These are phyloP conservation scores for Ballota nigra DNA, from an alignment of 257 asterid genomes.

Conservation along the genomic window DNA sequence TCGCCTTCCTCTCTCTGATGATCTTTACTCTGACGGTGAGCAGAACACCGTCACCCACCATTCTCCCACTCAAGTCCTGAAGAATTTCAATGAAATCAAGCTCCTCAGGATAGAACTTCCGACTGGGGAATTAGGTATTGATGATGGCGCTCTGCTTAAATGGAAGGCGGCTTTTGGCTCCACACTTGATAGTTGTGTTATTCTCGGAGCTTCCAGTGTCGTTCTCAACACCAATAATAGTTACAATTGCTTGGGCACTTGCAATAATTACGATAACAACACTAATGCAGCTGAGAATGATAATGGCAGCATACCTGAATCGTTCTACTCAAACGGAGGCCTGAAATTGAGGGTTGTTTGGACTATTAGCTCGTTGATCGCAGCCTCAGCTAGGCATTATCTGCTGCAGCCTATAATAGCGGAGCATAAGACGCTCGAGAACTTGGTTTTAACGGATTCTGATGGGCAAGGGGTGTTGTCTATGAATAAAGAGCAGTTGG, in stretches of 20 bases:
- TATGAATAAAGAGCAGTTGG: slow-evolving; percentile 67
- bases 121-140: slow-evolving; percentile 66
- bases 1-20: slow-evolving; percentile 33
- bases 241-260: slow-evolving; percentile 10
- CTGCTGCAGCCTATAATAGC: slow-evolving; percentile 67
- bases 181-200: slow-evolving; percentile 68
- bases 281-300: slow-evolving; percentile 35
- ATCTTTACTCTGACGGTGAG: slow-evolving; percentile 32
- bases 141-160: slow-evolving; percentile 63
- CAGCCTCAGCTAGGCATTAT: slow-evolving; percentile 78
- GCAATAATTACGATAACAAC: slow-evolving; percentile 12
- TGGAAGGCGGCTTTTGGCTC: slow-evolving; percentile 81
- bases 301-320: slow-evolving; percentile 64
- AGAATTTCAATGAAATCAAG: slow-evolving; percentile 63
- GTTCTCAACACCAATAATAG: slow-evolving; percentile 11
- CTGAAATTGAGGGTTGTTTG: slow-evolving; percentile 68
- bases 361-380: slow-evolving; percentile 76
- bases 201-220: slow-evolving; percentile 74
- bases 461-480: slow-evolving; percentile 73
- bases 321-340: slow-evolving; percentile 74
- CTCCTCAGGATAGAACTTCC: slow-evolving; percentile 60
- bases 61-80: slow-evolving; percentile 71
- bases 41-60: slow-evolving; percentile 57
- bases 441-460: slow-evolving; percentile 51
- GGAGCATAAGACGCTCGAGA: slow-evolving; percentile 64